Base-by-base conservation (phyloP, 129 eudicot genomes). In the Glebionis coronaria region DNA sequence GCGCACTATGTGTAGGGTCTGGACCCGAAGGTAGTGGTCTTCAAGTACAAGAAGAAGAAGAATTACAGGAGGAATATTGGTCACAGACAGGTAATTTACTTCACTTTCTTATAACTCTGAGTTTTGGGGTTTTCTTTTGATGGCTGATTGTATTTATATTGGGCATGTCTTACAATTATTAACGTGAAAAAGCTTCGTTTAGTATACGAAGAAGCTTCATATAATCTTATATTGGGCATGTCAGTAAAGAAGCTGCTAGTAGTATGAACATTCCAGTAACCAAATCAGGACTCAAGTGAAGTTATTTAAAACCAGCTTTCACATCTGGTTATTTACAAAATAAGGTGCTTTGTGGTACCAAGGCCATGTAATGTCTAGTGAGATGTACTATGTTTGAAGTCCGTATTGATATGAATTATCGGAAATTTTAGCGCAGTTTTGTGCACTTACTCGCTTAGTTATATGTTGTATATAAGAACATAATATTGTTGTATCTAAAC, bases 1-100 rank as follows among this genome's bases (percentile, higher is more conserved):
- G 0, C 29, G 57, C 13, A 18, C 71, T 29, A 13, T 52, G 27
- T 77, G 72, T 69, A 93, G 98, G 82, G 81, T 28, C 59, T 88
- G 68, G 85, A 88, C 68, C 73, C 78, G n/a, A 93, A 93, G 74
- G 95, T 86, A 23, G 76, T 89, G 38, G 98, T 93, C 63, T 86
- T 82, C 81, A 93, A 93, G 75, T 93, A 88, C 78, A 93, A 93
- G 79, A 82, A 79, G 92, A 93, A 93, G 73, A 93, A 93, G 77
- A 84, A 89, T 71, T 93, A 93, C 73, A 64, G 88, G 53, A 79
- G 98, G 71, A 93, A 81, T 70, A 93, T 88, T 62, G 98, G 98
- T 23, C 97, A 93, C 77, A 78, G 98, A 72, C 98, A 93, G 98
- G 98, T 93, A 84, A 7, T 20, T 15, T 47, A 50, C 12, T 50